A percentile compares a stretch with the other conserved stretches of the same genome.
Evolutionary conservation across 163 green algal species (phyloP).

Genomic region (Dunaliella salina): DNA sequence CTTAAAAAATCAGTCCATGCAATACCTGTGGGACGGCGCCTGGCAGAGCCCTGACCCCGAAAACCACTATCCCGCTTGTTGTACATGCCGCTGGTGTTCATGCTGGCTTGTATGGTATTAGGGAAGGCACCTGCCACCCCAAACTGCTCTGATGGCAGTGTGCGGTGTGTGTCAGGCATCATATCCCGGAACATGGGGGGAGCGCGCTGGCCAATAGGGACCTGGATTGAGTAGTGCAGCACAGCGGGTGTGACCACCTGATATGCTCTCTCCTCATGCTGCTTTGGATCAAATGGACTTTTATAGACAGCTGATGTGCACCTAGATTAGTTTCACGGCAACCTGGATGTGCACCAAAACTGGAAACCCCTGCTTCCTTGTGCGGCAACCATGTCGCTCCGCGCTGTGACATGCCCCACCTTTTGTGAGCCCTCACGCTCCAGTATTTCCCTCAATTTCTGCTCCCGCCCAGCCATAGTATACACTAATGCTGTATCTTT

Average conservation of each 20-base stretch:
- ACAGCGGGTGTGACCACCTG: no score
- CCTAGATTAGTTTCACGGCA: no score
- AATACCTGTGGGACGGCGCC: neutral
- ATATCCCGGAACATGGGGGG: constrained; percentile 21
- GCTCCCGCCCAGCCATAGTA: neutral
- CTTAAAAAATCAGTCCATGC: neutral
- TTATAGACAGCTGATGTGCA: no score
- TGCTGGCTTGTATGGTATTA: neutral
- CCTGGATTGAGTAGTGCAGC: neutral
- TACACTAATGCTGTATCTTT: no score
- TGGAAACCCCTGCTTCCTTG: no score
- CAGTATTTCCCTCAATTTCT: constrained; percentile 3
- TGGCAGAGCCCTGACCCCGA: neutral
- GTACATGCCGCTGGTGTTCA: neutral
- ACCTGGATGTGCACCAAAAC: no score
- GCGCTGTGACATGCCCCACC: constrained; percentile 6
- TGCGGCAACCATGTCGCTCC: no score
- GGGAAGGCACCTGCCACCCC: neutral
- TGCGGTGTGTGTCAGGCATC: constrained; percentile 18
- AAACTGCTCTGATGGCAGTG: constrained; percentile 14
- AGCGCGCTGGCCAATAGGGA: constrained; percentile 5
- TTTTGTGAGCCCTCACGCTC: constrained; percentile 13
- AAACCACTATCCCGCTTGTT: neutral
- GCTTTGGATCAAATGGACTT: no score
- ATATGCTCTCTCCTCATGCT: no score